Evolutionary conservation across 2,329 filamentous ascomycete species (phyloP), one percentile per base, ranked within the genome.

Genomic region (Verticillium nubilum): DNA sequence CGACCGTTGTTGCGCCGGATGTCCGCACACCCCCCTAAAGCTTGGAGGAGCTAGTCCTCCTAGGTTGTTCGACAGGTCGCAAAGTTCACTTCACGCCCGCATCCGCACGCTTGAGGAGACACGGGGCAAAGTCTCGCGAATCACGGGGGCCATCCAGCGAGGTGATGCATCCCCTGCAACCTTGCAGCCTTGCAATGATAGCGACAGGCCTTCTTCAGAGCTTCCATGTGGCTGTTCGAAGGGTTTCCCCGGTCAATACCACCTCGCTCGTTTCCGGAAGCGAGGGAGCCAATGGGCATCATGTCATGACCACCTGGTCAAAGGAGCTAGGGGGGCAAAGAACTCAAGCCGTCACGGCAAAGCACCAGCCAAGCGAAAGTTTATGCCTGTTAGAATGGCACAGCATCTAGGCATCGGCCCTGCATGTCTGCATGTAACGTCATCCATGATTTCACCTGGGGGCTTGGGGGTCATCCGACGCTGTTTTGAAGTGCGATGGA

Each of bases 141-240:
- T 61, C 31, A 58, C 23, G 29, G 26, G 10, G 56, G 15, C 31
- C 25, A 19, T 27, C 33, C 29, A 53, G 50, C 57, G 28, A 58
- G 52, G 57, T 59, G 28, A 12, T 42, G 59, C 33, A 57, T 53
- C 31, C 57, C 47, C 17, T 19, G 37, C 37, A 25, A 47, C 37
- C 37, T 47, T 47, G 37, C 19, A 23, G 37, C 37, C 37, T 47
- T 47, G 37, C 37, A 47, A 47, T 29, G 23, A 19, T 42, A 15
- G 61, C 54, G 54, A 56, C 54, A 55, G 54, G 52, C 2, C n/a
- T 52, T 53, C 59, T 54, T 50, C 57, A 58, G 33, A 56, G 52
- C 57, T 56, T 59, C 57, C 54, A 62, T 58, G 54, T 53, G 57
- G 54, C 29, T 33, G 25, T 54, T 54, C 50, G 26, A 54, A 47